Base-by-base conservation (phyloP, 2,329 filamentous ascomycete genomes). In the Hypoxylon sp. region DNA sequence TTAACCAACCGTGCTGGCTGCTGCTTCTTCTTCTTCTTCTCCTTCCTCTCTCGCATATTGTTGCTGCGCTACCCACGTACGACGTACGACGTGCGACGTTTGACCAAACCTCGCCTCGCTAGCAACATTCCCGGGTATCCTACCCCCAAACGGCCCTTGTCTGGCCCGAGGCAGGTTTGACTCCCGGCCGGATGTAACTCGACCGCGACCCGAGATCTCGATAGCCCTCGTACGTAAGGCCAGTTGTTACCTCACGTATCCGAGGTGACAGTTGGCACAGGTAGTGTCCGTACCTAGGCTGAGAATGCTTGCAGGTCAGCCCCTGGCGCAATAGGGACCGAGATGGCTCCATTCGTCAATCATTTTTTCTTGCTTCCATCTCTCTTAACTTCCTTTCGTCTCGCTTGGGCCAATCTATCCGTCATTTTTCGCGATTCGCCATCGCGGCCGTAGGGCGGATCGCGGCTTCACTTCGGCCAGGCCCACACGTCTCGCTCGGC, bases 401-500 rank as follows among this genome's bases (percentile, higher is more conserved):
- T 64, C 50, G 49, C 36, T 30, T 40, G 33, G 36, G 30, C 14
- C 40, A 40, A 20, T 54, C 54, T 45, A 11, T 9, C 24, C 12
- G 26, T 24, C 26, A 9, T 28, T 24, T 32, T 26, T 50, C 20
- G 14, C 8, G 3, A 38, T 44, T 26, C 24, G 24, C 24, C 26
- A 46, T 38, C 24, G 40, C 46, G 40, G 46, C 32, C 48, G 38
- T 59, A 61, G 11, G 22, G 44, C 49, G 42, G 50, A 14, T 12
- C 18, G 49, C 60, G 46, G 52, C 30, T 49, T 57, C 49, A 68
- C 49, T 71, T 72, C 12, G 82, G 81, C 84, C 84, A 87, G 66
- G 84, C 82, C 77, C 79, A 87, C 22, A 83, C 80, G 24, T 86
- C 85, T 65, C 86, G 80, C 70, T 87, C 81, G 18, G 76, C 70